These are phyloP conservation scores for Phoma sp. DNA, from an alignment of 2,329 filamentous ascomycete species.

Conservation along the genomic window DNA sequence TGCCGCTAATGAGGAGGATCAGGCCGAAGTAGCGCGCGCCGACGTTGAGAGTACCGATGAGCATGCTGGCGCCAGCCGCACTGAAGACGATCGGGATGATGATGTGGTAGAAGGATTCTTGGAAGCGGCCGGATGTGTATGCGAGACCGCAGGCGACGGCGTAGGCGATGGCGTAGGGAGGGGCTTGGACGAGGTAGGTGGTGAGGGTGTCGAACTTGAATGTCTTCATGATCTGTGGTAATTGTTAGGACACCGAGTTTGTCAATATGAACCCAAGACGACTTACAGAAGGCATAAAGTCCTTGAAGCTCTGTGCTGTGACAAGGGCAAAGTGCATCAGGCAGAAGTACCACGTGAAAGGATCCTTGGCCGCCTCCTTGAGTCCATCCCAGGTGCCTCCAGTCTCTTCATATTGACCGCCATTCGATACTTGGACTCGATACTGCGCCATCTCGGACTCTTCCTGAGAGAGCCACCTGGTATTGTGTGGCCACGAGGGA, in stretches of 20 bases:
- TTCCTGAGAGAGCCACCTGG: constrained; percentile 16
- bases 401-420: constrained; percentile 49
- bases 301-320: constrained; percentile 43
- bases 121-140: constrained; percentile 38
- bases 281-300: constrained; percentile 43
- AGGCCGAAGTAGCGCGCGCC: constrained; percentile 19
- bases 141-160: constrained; percentile 31
- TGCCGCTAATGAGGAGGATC: constrained; percentile 43
- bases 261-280: too few relatives aligned
- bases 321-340: constrained; percentile 51
- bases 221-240: constrained; percentile 28
- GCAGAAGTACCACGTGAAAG: constrained; percentile 52
- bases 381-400: constrained; percentile 51
- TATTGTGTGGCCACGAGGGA: constrained; percentile 34
- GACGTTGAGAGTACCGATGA: constrained; percentile 41
- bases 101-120: constrained; percentile 42
- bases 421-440: constrained; percentile 38
- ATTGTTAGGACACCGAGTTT: not conserved
- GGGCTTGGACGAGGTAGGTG: constrained; percentile 54
- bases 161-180: constrained; percentile 49
- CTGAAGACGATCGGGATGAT: constrained; percentile 32
- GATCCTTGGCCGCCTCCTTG: constrained; percentile 48
- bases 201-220: constrained; percentile 25
- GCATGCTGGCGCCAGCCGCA: constrained; percentile 31
- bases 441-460: constrained; percentile 39